Base-by-base conservation (phyloP, 1,284 basidiomycete genomes). In the Gastroboletus turbinatus region DNA sequence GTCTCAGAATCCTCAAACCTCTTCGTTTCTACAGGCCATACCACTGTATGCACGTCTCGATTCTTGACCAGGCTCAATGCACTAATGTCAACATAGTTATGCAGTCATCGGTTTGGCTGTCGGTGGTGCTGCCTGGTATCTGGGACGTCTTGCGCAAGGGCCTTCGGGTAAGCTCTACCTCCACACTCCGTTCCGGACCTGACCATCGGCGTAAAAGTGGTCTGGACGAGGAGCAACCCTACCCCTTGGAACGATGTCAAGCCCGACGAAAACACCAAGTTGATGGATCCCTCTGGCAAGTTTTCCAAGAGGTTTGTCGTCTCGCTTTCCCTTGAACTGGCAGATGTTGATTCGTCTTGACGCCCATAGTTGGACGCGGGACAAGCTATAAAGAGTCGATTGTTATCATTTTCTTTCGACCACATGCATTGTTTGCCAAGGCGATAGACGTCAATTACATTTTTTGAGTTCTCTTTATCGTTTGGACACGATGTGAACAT, bases 221-320 rank as follows among this genome's bases (percentile, higher is more conserved):
- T 91, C 66, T 92, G 90, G 90, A 85, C 87, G 45, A 89, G 84
- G 76, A 76, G 64, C 67, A 92, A 92, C 78, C 88, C 89, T 13
- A 84, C 85, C 13, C 90, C 90, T 19, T 92, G 88, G 88, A 88
- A 89, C 70, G 78, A 81, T 58, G 79, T 92, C 69, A 80, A 88
- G 69, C 84, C 81, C 39, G 79, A 86, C 62, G 83, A 91, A 73
- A 81, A 81, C 60, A 88, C 82, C 55, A 92, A 92, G 75, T 46
- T 92, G 54, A 67, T 85, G 66, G 72, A 81, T 52, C 81, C 89
- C 38, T 85, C 87, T 75, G 82, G 87, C 67, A 85, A 82, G 63
- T 90, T 92, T 60, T 80, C 85, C 16, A 87, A 85, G 76, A 83
- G 77, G 89, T 90, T 51, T 57, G 73, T 70, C 29, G 30, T 55